Percentiles rank a stretch among this genome's conserved stretches.
These are phyloP conservation scores for Scheffersomyces stipitis DNA, from an alignment of 805 yeast genomes.

Conservation along the genomic window DNA sequence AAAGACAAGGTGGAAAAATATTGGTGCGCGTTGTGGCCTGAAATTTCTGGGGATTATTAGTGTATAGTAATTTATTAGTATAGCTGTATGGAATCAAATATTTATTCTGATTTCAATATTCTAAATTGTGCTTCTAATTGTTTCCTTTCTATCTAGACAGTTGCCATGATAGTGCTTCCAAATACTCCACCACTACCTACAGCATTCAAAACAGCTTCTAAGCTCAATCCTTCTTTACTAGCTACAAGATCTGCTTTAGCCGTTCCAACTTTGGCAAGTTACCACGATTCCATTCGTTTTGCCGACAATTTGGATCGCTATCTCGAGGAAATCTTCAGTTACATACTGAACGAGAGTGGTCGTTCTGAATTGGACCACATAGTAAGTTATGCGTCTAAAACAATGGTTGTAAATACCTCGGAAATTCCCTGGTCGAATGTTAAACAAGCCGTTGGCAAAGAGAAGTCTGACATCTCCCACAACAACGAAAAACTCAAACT, in stretches of 20 bases:
- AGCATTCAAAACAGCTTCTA: not conserved
- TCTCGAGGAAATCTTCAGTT: conserved; percentile 24
- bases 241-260: conserved; percentile 17
- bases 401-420: conserved; percentile 2
- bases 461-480: too few species aligned
- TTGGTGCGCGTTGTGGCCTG: too few species aligned
- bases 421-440: conserved; percentile 18
- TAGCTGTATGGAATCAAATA: too few species aligned
- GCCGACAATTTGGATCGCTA: conserved; percentile 35
- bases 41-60: too few species aligned
- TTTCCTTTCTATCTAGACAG: too few species aligned
- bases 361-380: conserved; percentile 1
- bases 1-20: too few species aligned
- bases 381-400: conserved; percentile 3
- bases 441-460: not conserved
- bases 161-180: conserved; percentile 37
- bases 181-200: conserved; percentile 32
- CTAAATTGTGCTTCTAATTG: too few species aligned
- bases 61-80: too few species aligned
- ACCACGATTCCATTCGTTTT: conserved; percentile 28
- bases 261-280: conserved; percentile 8
- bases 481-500: not conserved
- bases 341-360: conserved; percentile 2
- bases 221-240: not conserved
- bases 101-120: too few species aligned